Conservation (phyloP, 345 rosid genomes). For the Citrus reticulata region DNA sequence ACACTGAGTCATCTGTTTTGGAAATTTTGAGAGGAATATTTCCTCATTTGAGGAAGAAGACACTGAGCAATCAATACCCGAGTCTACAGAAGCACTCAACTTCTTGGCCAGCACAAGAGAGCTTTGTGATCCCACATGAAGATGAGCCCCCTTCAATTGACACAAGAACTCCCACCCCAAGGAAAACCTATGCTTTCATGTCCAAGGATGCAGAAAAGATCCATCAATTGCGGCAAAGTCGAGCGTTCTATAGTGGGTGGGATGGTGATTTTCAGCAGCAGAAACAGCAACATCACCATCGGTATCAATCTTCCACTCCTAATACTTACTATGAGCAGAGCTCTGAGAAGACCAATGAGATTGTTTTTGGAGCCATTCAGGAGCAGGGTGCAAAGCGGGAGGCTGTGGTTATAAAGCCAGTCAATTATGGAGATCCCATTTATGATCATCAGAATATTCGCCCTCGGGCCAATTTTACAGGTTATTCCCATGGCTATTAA, state of each 20-base stretch:
- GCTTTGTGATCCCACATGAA: conserved; percentile 64
- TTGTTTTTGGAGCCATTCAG: conserved; percentile 86
- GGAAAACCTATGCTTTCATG: conserved; percentile 92
- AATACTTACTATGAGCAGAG: conserved; percentile 75
- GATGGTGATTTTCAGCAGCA: conserved; percentile 55
- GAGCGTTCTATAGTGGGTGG: conserved; percentile 68
- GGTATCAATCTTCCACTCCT: conserved; percentile 63
- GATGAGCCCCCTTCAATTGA: conserved; percentile 91
- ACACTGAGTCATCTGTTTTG: conserved; percentile 44
- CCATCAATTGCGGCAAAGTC: conserved; percentile 84
- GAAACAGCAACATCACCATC: conserved; percentile 57
- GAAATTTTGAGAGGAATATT: conserved; percentile 69
- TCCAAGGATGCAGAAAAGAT: conserved; percentile 88
- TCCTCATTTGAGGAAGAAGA: conserved; percentile 56
- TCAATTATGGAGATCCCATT: conserved; percentile 40
- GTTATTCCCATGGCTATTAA: conserved; percentile 44
- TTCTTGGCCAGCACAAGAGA: conserved; percentile 70
- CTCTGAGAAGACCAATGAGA: conserved; percentile 73
- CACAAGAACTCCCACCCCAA: conserved; percentile 75
- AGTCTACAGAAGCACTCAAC: conserved; percentile 34
- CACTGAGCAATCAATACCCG: conserved; percentile 31
- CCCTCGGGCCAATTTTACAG: conserved; percentile 35
- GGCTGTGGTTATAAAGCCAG: conserved; percentile 52
- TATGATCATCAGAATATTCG: conserved; percentile 49
- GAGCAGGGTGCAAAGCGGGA: conserved; percentile 52